Percentiles rank a stretch among this genome's conserved stretches.
Conservation (phyloP, 129 eudicot genomes). For the Erigeron canadensis region DNA sequence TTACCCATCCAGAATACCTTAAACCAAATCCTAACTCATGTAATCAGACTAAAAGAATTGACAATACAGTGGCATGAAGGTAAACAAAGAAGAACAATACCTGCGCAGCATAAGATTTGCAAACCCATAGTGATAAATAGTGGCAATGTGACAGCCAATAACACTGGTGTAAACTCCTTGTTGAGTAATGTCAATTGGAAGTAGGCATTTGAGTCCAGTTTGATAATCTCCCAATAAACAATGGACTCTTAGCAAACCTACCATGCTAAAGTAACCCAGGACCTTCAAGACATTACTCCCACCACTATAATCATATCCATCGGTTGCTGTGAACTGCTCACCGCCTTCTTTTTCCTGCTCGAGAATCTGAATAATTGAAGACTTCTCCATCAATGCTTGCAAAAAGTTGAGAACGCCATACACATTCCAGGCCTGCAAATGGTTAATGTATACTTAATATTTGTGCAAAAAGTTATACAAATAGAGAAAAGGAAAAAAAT, state of each 20-base stretch:
- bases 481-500: too few species aligned
- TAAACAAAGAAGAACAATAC: conserved; percentile 29
- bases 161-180: conserved; percentile 91
- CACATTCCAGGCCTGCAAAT: conserved; percentile 93
- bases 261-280: conserved; percentile 97
- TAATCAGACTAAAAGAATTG: not conserved
- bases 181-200: conserved; percentile 89
- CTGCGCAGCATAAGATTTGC: conserved; percentile 97
- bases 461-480: too few species aligned
- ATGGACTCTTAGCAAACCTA: conserved; percentile 89
- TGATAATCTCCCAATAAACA: conserved; percentile 97
- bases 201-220: conserved; percentile 86
- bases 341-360: conserved; percentile 91
- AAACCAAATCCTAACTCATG: not conserved
- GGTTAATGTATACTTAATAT: not conserved
- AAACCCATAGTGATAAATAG: conserved; percentile 95
- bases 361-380: conserved; percentile 67
- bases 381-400: conserved; percentile 96
- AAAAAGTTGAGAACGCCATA: conserved; percentile 89
- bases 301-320: conserved; percentile 90
- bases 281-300: conserved; percentile 98
- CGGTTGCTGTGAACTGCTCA: conserved; percentile 83
- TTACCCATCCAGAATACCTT: too few species aligned
- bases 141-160: conserved; percentile 86
- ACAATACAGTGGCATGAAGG: not conserved